Evolutionary conservation across 306 rosid species (phyloP), one percentile per base, ranked within the genome.

Genomic region (Gynostemma pentaphyllum): DNA sequence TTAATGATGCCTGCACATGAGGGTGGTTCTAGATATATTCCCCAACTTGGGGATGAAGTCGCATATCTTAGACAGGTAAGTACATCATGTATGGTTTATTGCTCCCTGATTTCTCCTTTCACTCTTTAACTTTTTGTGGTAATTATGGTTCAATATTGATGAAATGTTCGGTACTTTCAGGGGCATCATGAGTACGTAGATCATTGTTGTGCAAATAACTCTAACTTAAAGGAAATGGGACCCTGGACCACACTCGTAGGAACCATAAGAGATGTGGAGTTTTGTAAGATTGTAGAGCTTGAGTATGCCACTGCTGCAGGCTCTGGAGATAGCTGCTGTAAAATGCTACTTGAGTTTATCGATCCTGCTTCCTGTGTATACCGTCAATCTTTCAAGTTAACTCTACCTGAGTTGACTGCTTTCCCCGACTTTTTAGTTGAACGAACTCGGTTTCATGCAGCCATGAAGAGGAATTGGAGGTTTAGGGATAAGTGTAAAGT

Each of bases 261-360:
- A 55, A 74, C 74, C 60, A 68, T 86, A 68, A 71, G 83, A 75
- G 95, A 86, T 51, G 91, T 86, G 22, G 99, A 94, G 77, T 84
- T 74, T 70, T 88, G 97, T 77, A 81, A 66, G 70, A 86, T 86
- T 73, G 73, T 73, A 74, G 77, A 54, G 65, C 90, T 94, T 0
- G 89, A 78, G 76, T 94, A 94, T 72, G 80, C 97, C 68, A 77
- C 85, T 53, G 75, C 78, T 70, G 77, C 95, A 10, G 98, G 98
- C 42, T 94, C 97, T 70, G 99, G 99, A 59, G 99, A 88, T 75
- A 83, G 99, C 82, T 86, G 99, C 90, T 94, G 99, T 77, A 94
- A 88, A 82, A 78, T 94, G 91, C 68, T 71, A 16, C 90, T 94
- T 62, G 75, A 79, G 70, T 94, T 88, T 78, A 77, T 84, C 42